Evolutionary conservation across 257 asterid species (phyloP), one percentile per base, ranked within the genome.

Genomic region (Perilla frutescens): DNA sequence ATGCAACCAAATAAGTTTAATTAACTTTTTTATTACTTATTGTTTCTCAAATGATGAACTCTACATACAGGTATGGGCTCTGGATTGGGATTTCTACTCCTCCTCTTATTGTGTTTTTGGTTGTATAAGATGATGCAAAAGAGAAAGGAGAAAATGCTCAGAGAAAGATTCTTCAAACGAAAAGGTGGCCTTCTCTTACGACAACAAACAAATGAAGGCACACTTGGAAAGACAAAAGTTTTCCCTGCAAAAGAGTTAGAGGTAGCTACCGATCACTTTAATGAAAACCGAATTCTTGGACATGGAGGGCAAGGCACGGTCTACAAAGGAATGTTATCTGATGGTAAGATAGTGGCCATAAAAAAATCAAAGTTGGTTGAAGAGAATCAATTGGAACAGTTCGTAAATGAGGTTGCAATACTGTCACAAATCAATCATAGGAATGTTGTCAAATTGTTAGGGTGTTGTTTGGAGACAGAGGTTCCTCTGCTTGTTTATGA

Each of bases 341-440:
- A 74, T n/a, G 73, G 58, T 6, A 54, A 43, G 40, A 75, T 66
- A 2, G 68, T 75, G 37, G 74, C 79, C 0, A n/a, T 66, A 1
- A 75, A 75, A 41, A 75, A 75, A 34, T 56, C 79, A 5, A 75
- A 44, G 50, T n/a, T 57, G 45, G 68, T 43, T 4, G 68, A 75
- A 34, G 55, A 56, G 36, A 39, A n/a, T 15, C 71, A 76, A 1
- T 3, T 76, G 13, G 66, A 67, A 61, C 74, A 58, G 34, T 75
- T 75, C 53, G 57, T 75, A 12, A 75, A 75, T 11, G 79, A 68
- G 70, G 67, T 75, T 3, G 75, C 58, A 40, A 69, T 26, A 57
- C 62, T 13, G 71, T 74, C 26, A 20, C 26, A 20, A 20, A 20
- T 20, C 26, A 20, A 20, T 20, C 26, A 20, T 20, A 20, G 26